Evolutionary conservation across 164 flowering plant species (phyloP), one percentile per base, ranked within the genome.

Genomic region (Macadamia tetraphylla): DNA sequence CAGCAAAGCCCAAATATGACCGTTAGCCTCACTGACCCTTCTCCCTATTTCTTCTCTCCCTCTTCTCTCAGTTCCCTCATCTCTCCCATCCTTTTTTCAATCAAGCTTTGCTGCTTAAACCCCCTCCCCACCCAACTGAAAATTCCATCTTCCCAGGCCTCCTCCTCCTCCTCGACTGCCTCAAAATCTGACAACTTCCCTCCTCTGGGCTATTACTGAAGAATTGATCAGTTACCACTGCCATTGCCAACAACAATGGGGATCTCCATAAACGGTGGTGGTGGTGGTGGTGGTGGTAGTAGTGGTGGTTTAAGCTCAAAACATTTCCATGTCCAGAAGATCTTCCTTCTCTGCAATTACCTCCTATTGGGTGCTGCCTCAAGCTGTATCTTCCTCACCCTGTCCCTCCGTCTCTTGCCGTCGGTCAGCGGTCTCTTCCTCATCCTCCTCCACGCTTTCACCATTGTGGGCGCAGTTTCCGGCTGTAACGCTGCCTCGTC

Each of bases 291-390:
- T n/a, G n/a, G n/a, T n/a, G n/a, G n/a, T n/a, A n/a, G n/a, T 23
- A 23, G 23, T 23, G 23, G 66, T 7, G 40, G 66, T 4, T 63
- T 68, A 18, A 62, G 73, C 12, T 61, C 73, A 9, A 1, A 80
- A 6, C 86, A 83, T 64, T 65, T 75, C 78, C 80, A 75, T 71
- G 84, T 86, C 17, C 92, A 84, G 85, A 87, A 86, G 63, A 44
- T 84, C 66, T 92, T 92, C 85, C 82, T 92, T 32, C 53, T 87
- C 42, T 74, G 78, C 80, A 92, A 88, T 75, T 92, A 92, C 90
- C 76, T 85, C 67, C 87, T 92, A 68, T 72, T 92, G 3, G 92
- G 96, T 7, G 87, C 96, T 13, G 92, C 97, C 64, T 88, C 91
- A 2, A 81, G 88, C 60, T 91, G 92, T 90, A 87, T 89, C 60